Evolutionary conservation across 202 grass and related monocot genomes (phyloP).

Genomic region (Musa balbisiana): DNA sequence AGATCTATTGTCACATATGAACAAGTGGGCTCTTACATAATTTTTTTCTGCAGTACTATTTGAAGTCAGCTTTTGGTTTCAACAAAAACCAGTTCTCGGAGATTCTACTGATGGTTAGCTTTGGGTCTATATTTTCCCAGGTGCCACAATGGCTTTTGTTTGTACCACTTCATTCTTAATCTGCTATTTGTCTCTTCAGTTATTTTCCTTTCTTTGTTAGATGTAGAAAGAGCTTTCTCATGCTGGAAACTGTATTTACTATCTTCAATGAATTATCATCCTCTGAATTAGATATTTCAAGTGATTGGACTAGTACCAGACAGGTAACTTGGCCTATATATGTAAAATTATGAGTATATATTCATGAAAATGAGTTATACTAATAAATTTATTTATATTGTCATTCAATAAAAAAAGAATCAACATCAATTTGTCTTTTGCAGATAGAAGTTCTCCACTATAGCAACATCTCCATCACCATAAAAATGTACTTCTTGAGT

Average conservation of each 20-base stretch:
- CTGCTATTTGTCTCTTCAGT: not conserved
- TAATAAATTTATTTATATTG: too few relatives aligned
- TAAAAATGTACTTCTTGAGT: too few relatives aligned
- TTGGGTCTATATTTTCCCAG: slow-evolving; percentile 82
- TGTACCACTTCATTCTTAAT: too few relatives aligned
- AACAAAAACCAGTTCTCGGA: slow-evolving; percentile 85
- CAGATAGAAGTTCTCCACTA: too few relatives aligned
- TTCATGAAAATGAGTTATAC: too few relatives aligned
- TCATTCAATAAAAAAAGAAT: too few relatives aligned
- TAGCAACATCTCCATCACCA: too few relatives aligned
- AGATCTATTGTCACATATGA: not conserved
- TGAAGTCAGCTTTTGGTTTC: slow-evolving; percentile 81
- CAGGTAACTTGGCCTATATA: not conserved
- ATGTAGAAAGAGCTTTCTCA: not conserved
- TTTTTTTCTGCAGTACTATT: slow-evolving; percentile 54
- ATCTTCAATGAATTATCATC: not conserved
- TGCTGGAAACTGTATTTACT: not conserved
- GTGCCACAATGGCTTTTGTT: slow-evolving; percentile 19
- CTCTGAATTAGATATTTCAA: not conserved
- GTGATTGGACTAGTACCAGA: not conserved
- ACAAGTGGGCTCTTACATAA: not conserved
- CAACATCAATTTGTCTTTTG: too few relatives aligned
- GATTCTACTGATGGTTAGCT: slow-evolving; percentile 75
- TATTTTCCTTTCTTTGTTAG: not conserved
- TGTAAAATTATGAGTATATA: too few relatives aligned